Base-by-base conservation (phyloP, 495 filamentous ascomycete species). In the Penicillium psychrofluorescens region DNA sequence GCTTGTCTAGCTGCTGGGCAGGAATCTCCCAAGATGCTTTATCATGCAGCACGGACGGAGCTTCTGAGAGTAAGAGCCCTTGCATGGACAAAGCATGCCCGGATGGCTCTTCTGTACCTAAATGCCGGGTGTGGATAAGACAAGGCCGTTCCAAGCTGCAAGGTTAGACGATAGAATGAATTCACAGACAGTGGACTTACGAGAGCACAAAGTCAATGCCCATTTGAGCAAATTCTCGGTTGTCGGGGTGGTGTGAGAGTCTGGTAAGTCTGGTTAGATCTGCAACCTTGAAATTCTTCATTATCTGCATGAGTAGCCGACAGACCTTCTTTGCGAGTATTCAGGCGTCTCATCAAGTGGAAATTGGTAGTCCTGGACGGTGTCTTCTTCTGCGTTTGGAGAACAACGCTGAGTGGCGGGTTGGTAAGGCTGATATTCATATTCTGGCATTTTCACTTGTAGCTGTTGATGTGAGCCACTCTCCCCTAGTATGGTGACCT, bases 201-300 rank as follows among this genome's bases (percentile, higher is more conserved):
- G 45, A 52, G 11, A 55, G 11, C 0, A 55, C 53, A 15, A 55
- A 55, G n/a, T 55, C 39, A 7, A 55, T 29, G 0, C 53, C 53
- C 12, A 48, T 36, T 13, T 55, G 53, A 9, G 36, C 11, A 7
- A 8, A 30, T 29, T 43, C 22, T 36, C 10, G 3, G 6, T 33
- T 27, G 11, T 16, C 15, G 4, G 15, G 15, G 15, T 16, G 15
- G 15, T 16, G 4, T 16, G 15, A 16, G 15, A 4, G 15, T 16
- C 9, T 28, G 10, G 13, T 4, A 4, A 6, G 6, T 22, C 12
- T 10, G 10, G 31, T 11, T 12, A 12, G 30, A 43, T 43, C 6
- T 22, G 2, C 22, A 3, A 6, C 22, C 13, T 28, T 35, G 11
- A 12, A 16, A 16, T 16, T 4, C 15, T 4, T 16, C 15, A 16